phyloP scores from a whole-genome alignment of 169 alveolate genomes.

The Plasmodium berghei region DNA sequence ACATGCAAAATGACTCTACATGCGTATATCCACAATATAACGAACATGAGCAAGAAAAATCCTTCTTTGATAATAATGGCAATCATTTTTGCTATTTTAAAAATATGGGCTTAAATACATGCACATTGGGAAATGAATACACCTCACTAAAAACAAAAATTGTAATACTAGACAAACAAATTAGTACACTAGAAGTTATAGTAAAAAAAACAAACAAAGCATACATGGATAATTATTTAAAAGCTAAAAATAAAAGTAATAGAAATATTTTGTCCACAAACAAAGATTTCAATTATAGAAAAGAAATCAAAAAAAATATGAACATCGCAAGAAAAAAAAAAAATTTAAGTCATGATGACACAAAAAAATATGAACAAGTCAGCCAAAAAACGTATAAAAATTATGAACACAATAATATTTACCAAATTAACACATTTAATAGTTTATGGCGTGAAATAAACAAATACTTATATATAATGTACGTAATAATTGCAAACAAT shows the following conservation, averaged over 20 bases:
- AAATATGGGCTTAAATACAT: slow-evolving; percentile 2
- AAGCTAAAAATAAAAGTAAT: background rate
- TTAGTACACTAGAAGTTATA: background rate
- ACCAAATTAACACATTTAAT: too few species aligned
- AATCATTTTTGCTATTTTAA: slow-evolving; percentile 12
- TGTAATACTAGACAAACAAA: too few species aligned
- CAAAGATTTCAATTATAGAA: too few species aligned
- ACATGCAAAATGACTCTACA: background rate
- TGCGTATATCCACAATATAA: background rate
- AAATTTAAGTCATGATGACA: too few species aligned
- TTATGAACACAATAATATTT: too few species aligned
- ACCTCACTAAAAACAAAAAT: background rate
- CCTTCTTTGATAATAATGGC: slow-evolving; percentile 14
- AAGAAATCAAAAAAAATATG: background rate
- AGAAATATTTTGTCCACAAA: background rate
- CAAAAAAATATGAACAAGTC: too few species aligned
- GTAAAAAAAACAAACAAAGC: background rate
- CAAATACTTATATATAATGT: too few species aligned
- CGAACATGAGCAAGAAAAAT: background rate
- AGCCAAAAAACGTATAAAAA: too few species aligned
- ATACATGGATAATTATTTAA: background rate
- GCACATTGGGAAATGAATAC: slow-evolving; percentile 13
- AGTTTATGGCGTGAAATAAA: too few species aligned
- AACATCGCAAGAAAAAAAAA: background rate
- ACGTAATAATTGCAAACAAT: too few species aligned